These are phyloP conservation scores for Monosporascus cannonballus DNA, from an alignment of 2,329 filamentous ascomycete genomes.

Conservation along the genomic window DNA sequence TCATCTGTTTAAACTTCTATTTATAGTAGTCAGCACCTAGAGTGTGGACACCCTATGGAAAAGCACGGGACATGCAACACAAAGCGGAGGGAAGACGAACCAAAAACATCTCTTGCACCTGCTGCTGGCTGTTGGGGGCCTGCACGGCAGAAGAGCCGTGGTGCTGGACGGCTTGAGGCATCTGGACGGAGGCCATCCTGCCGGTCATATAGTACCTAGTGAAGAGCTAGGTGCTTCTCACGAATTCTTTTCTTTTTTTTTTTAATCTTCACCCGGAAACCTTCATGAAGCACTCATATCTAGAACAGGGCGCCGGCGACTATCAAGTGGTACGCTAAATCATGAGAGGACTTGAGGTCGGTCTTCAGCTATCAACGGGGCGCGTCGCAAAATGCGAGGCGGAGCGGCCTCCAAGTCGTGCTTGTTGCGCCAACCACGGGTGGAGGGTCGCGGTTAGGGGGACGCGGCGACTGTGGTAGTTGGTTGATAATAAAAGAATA, in stretches of 20 bases:
- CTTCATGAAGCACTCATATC: conserved; percentile 22
- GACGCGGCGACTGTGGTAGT: background rate
- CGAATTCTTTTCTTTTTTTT: conserved; percentile 14
- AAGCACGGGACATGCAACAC: conserved; percentile 4
- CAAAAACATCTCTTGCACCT: conserved; percentile 67
- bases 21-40: conserved; percentile 27
- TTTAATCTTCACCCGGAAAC: conserved; percentile 6
- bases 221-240: conserved; percentile 12
- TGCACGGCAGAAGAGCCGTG: conserved; percentile 55
- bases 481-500: background rate
- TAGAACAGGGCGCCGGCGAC: conserved; percentile 12
- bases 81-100: conserved; percentile 31
- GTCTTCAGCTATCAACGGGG: background rate
- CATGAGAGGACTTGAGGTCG: background rate
- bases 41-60: background rate
- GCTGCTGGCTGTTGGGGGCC: conserved; percentile 65
- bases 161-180: conserved; percentile 62
- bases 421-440: background rate
- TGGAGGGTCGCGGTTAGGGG: background rate
- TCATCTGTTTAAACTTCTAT: conserved; percentile 87
- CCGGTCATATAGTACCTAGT: conserved; percentile 4
- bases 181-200: conserved; percentile 77
- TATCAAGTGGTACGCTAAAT: conserved; percentile 6
- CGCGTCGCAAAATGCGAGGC: background rate
- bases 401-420: background rate